Evolutionary conservation across 495 filamentous ascomycete genomes (phyloP), one percentile per base, ranked within the genome.

Genomic region (Aspergillus biplanus): DNA sequence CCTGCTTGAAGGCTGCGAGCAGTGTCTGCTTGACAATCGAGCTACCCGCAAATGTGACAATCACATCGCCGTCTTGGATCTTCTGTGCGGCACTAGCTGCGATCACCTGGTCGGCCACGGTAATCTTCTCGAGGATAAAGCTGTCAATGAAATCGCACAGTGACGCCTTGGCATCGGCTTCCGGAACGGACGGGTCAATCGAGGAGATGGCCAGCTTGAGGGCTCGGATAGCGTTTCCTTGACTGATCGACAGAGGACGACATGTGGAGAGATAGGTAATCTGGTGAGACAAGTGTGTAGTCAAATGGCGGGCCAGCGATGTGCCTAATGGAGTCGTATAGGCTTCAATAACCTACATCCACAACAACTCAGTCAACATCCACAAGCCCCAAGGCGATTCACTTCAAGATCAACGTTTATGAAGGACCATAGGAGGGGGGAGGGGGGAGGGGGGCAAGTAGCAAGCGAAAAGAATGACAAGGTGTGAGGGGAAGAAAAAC

Each of bases 141-240:
- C 80, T 85, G 73, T 97, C 93, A 71, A 99, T 97, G 62, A 87
- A 87, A 7, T 88, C 85, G 67, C 88, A 87, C 18, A 98, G 83
- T 8, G 85, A 76, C 21, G 84, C 77, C 78, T 97, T 97, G 6
- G 94, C 92, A 16, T 87, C 82, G 5, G 84, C 73, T 65, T 99
- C 93, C 13, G 91, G 86, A 7, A 86, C 85, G 62, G 90, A 87
- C 11, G 93, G 91, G 70, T 97, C 92, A 62, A 97, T 86, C 52
- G 87, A 89, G 57, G 90, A 86, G 74, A 99, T 93, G 69, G 89
- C 85, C 33, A 95, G 82, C 78, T 99, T 99, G 18, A 99, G 83
- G 78, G 92, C 92, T 42, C 96, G 86, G 73, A 99, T 97, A 18
- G 92, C 92, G 75, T 97, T 98, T 59, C 96, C 93, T 87, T 97